Percentiles rank a stretch among this genome's conserved stretches.
Evolutionary conservation across 225 moss, liverwort and hornwort species (phyloP).

Genomic region (Pseudisothecium myosuroides): DNA sequence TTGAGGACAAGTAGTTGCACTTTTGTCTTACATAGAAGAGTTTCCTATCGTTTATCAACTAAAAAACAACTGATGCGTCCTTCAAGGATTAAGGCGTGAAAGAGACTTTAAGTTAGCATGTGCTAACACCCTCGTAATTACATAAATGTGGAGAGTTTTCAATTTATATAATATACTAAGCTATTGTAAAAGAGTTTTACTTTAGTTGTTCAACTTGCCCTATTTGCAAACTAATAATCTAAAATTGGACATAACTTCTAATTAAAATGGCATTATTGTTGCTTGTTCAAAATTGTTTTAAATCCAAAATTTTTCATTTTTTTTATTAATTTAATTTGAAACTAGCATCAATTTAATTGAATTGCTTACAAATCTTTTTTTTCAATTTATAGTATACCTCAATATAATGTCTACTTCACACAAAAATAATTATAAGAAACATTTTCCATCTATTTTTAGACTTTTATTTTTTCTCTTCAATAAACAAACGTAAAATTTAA

Average conservation of each 20-base stretch:
- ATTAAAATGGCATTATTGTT: background rate
- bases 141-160: background rate
- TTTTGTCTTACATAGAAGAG: too few relatives aligned
- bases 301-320: background rate
- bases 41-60: too few relatives aligned
- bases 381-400: background rate
- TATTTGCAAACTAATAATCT: background rate
- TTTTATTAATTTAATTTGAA: background rate
- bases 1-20: too few relatives aligned
- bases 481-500: background rate
- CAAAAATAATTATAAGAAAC: background rate
- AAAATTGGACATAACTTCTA: background rate
- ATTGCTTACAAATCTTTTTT: background rate
- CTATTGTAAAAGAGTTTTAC: too few relatives aligned
- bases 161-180: background rate
- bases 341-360: too few relatives aligned
- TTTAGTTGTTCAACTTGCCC: background rate
- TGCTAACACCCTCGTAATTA: too few relatives aligned
- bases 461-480: background rate
- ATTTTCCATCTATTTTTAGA: accelerated
- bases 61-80: too few relatives aligned
- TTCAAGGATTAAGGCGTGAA: too few relatives aligned
- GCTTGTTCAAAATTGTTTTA: background rate
- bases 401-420: background rate
- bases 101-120: too few relatives aligned